Evolutionary conservation across 2,329 filamentous ascomycete species (phyloP), one percentile per base, ranked within the genome.

Genomic region (Pseudocercospora musae): DNA sequence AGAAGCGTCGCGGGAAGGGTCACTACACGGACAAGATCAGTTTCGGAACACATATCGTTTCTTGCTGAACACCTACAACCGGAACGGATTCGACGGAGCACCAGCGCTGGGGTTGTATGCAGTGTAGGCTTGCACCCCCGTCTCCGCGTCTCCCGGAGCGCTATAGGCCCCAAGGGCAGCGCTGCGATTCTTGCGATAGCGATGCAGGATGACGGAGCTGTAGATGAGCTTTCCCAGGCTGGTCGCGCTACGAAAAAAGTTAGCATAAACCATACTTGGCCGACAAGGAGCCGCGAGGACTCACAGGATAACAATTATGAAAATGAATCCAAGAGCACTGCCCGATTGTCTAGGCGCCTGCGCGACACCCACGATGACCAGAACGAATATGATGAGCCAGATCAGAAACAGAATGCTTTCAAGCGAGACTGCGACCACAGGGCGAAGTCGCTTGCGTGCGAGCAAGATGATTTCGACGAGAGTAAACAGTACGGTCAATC

Each of bases 221-320:
- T 80, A 80, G 59, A 78, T 70, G 64, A 79, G 72, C 62, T 78
- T 73, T 46, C 69, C 72, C 54, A 79, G 46, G 64, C 75, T 75
- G 6, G 73, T 67, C 11, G 74, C 63, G 58, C 76, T 79, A 63
- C 62, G 55, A 58, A 52, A 40, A 40, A 53, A 50, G 53, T 66
- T 60, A 67, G 62, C 64, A 53, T 27, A 25, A 46, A 54, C 46
- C 58, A 58, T 33, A 21, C 42, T 29, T 54, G 48, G 46, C 46
- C 49, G 57, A 57, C 55, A 25, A 57, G 27, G 29, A 55, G 53
- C 49, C 54, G 50, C 23, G 62, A 49, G 25, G 31, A 70, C 76
- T 65, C 68, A 79, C 77, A 78, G 74, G 49, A 78, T 66, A 46
- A 76, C 69, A 18, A 71, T 58, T 15, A 66, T 54, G 20, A 66